Evolutionary conservation across 2,329 filamentous ascomycete species (phyloP), one percentile per base, ranked within the genome.

Genomic region (Bipolaris cookei): DNA sequence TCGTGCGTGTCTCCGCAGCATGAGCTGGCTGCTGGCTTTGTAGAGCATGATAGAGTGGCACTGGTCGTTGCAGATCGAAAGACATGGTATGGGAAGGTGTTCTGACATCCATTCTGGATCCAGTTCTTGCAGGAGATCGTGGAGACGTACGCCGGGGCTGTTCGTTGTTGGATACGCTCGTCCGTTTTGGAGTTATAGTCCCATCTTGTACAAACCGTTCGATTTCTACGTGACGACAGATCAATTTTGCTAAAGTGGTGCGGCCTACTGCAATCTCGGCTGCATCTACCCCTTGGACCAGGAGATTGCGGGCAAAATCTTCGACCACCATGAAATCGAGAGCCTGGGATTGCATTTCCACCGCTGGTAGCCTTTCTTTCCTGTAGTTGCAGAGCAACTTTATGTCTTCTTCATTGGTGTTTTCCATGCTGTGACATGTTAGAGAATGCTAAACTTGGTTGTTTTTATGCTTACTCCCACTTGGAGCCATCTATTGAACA

Each of bases 381-480:
- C 35, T 13, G 23, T 41, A 49, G n/a, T 32, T 49, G 35, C 21
- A 49, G 14, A 49, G 46, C n/a, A 49, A 14, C 14, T 49, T 0
- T 13, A 49, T 30, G 37, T 49, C 21, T 13, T 49, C 14, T 14
- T 41, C 4, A 18, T 41, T 49, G 10, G 6, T 11, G 3, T 30
- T 41, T 49, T 49, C 46, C 14, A 49, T 49, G 11, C 46, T 49
- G 21, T 28, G 8, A 20, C 21, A 7, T 7, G 23, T 49, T 32
- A 49, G 46, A 41, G 21, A 20, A 32, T 41, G 35, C 20, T 14
- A 30, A 47, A 30, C 16, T 30, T 41, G 7, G 35, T 30, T 32
- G n/a, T 41, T 18, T 41, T 30, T 49, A 32, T 49, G 35, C 46
- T 49, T 32, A 49, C 46, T 49, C 35, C n/a, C 3, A 49, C 46